phyloP scores from a whole-genome alignment of 2,329 filamentous ascomycete genomes.

The Talaromyces sp. region DNA sequence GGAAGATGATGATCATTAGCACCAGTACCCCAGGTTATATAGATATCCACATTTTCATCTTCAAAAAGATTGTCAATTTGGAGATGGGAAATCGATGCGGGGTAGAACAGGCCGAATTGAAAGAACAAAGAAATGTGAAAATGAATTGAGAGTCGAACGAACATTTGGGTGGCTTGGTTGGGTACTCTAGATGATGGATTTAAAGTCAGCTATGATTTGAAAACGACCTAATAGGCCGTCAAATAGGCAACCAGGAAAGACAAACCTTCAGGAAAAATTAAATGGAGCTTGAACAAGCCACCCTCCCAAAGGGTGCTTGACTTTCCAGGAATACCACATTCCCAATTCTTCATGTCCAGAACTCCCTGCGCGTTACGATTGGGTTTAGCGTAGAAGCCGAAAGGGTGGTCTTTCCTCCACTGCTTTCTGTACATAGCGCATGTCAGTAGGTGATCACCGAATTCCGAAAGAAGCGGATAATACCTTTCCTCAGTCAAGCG shows the following conservation, averaged over 20 bases:
- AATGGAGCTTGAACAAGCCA: slow-evolving; percentile 91
- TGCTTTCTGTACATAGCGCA: slow-evolving; percentile 66
- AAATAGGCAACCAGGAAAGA: slow-evolving; percentile 21
- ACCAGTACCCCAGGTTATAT: neutral
- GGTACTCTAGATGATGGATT: slow-evolving; percentile 66
- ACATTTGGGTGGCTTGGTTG: slow-evolving; percentile 99
- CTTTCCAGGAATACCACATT: slow-evolving; percentile 93
- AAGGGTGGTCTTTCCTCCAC: slow-evolving; percentile 95
- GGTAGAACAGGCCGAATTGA: neutral
- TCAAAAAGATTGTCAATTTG: neutral
- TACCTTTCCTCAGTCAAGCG: slow-evolving; percentile 18
- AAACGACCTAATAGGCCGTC: neutral
- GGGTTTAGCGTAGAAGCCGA: slow-evolving; percentile 93
- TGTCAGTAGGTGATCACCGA: neutral
- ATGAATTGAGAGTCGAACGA: slow-evolving; percentile 39
- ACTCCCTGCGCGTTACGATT: slow-evolving; percentile 72
- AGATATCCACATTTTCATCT: neutral
- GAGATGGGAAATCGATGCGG: neutral
- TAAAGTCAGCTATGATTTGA: slow-evolving; percentile 19
- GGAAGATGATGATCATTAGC: neutral
- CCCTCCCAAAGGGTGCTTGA: slow-evolving; percentile 97
- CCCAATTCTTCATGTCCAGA: slow-evolving; percentile 91
- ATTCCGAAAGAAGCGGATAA: neutral
- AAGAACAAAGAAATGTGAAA: neutral
- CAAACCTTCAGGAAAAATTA: slow-evolving; percentile 89